Base-by-base conservation (phyloP, 2,329 filamentous ascomycete species). In the Sclerotinia nivalis region DNA sequence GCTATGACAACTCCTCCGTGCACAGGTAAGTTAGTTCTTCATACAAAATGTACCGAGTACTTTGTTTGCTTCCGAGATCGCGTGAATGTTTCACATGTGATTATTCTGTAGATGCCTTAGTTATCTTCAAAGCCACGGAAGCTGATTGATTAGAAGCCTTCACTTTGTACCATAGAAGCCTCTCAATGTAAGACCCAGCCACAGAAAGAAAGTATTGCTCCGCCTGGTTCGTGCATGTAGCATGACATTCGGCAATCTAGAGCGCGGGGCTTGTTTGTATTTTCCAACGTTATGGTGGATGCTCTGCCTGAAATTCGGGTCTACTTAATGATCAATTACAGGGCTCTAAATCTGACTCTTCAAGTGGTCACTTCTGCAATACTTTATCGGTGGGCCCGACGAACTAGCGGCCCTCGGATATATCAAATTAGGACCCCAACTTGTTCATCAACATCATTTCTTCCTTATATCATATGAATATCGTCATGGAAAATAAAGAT, bases 301-400 rank as follows among this genome's bases (percentile, higher is more conserved):
- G 56, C 66, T 62, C 54, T 54, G 66, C 56, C 66, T 68, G 56
- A 31, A 50, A 40, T 68, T 62, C 13, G 55, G 66, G 66, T 54
- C 58, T 47, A 15, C 47, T 64, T n/a, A 43, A 50, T 4, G 47
- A 70, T 60, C 62, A 56, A 34, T 70, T 67, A 59, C 58, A 70
- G 67, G 69, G 69, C 68, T 49, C 67, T 18, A 34, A 12, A 37
- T 54, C 64, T 66, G 54, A 66, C 59, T 55, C 47, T 64, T 69
- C 20, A 65, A 34, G n/a, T 69, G 49, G 49, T 45, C 67, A 56
- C 5, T 55, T 68, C 69, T 67, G 69, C 69, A 70, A 37, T 69
- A 52, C 37, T 68, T 59, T 68, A 59, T 74, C 74, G 74, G 74
- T 59, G 66, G 67, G 54, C 70, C 74, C 74, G 73, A 75, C 62